Base-by-base conservation (phyloP, 2,329 filamentous ascomycete species). In the Amphichorda felina region DNA sequence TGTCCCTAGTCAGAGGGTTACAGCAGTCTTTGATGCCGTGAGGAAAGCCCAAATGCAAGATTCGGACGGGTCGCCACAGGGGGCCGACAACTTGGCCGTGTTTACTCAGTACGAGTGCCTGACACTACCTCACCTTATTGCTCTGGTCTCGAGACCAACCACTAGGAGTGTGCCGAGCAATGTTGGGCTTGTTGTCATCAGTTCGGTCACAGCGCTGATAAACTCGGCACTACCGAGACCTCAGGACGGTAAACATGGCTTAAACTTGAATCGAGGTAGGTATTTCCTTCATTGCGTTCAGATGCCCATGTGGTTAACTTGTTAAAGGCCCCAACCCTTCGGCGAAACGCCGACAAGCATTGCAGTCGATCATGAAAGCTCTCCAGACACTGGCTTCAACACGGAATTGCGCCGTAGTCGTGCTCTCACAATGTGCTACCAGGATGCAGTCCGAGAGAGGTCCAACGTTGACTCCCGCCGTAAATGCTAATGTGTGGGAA, bases 361-460 rank as follows among this genome's bases (percentile, higher is more conserved):
- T 79, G 6, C 72, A 78, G 46, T 66, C 64, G 38, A 67, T 94
- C 19, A 74, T 85, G 40, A 77, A 72, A 38, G 73, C 79, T 4
- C 59, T 95, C 9, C 73, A 80, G 41, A 88, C 80, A 47, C 68
- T 94, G 9, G 85, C 88, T 4, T 76, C 80, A 9, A 72, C 79
- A 21, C 72, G 75, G 43, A 72, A 83, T 47, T 66, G 88, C 35
- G 82, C 85, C 17, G 66, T 94, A 29, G 63, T 94, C 3, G 54
- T 91, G 15, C 68, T 87, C 33, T 86, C 79, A 26, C 87, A 93
- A 51, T 85, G 82, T 40, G 81, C 79, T 29, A 93, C 85, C n/a
- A 82, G 79, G 44, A 79, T 93, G 59, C 77, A 81, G 41, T 65
- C 66, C 4, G 78, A 71, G 43, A 68, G 62, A 43, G 72, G 67